Evolutionary conservation across 208 protist genomes (phyloP), one percentile per base, ranked within the genome.

Genomic region (Angomonas desouzai): DNA sequence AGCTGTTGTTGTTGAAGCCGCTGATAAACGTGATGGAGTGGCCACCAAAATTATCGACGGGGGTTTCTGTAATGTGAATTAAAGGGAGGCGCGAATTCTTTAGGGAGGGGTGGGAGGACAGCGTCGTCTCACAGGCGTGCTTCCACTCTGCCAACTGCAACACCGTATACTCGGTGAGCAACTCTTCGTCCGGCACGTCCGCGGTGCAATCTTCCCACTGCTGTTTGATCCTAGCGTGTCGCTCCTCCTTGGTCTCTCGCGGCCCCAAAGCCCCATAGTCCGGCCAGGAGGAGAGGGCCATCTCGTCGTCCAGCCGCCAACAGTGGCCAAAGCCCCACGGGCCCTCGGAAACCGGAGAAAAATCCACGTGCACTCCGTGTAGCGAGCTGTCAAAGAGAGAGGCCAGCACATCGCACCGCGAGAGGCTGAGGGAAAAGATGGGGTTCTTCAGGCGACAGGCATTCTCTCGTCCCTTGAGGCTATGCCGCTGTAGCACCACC

Each of bases 181-280:
- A 57, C 36, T 77, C 72, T 25, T 77, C 72, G 40, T 77, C 72
- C 11, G 66, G 51, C 32, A 73, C 59, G 51, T 68, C 70, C 6
- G 48, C 51, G 3, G 53, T 27, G 45, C 45, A 51, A 3, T 51
- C 45, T 16, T 16, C n/a, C 45, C 45, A 51, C 9, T 51, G 9
- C 45, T 23, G 4, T 23, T 51, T 23, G 6, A 51, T 23, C 9
- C 45, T 3, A 51, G 45, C 20, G 18, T 27, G 20, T 23, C 45
- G 4, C 45, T 51, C 45, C 20, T 51, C 45, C 13, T 13, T 40
- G 9, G 36, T 40, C 13, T 40, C 36, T 40, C 13, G 6, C 13
- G 36, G 13, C 36, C 36, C 36, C n/a, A n/a, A n/a, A n/a, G n/a
- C n/a, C n/a, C n/a, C n/a, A n/a, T n/a, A n/a, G n/a, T n/a, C n/a